Conservation (phyloP, 441 rosid genomes). For the Corymbia calophylla region DNA sequence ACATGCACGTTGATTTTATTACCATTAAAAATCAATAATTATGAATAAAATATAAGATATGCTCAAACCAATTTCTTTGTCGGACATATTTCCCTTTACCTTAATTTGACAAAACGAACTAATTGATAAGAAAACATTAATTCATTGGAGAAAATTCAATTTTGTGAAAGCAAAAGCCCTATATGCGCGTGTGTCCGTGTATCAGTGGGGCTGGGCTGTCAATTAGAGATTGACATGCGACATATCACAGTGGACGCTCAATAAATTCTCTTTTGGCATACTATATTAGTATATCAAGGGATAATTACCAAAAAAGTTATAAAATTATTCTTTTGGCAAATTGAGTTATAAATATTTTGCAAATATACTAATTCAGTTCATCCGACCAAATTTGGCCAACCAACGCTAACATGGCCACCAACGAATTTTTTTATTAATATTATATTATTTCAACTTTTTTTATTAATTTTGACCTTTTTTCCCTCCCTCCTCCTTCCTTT, state of each 20-base stretch:
- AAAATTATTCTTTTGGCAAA: too few species aligned
- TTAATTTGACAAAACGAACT: neutral
- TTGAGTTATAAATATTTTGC: too few species aligned
- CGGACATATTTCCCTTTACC: rapidly evolving
- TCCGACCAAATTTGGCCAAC: too few species aligned
- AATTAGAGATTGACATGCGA: neutral
- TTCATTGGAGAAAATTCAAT: rapidly evolving
- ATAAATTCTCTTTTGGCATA: rapidly evolving
- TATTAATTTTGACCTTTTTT: too few species aligned
- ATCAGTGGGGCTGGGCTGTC: neutral
- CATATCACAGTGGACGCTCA: rapidly evolving
- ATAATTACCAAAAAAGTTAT: too few species aligned
- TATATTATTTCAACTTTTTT: too few species aligned
- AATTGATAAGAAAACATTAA: neutral
- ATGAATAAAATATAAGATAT: neutral
- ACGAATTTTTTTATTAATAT: too few species aligned
- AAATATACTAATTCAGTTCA: too few species aligned
- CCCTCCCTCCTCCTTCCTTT: too few species aligned
- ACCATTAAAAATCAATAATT: neutral
- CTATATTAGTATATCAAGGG: too few species aligned
- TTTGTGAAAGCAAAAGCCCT: neutral
- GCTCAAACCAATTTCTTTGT: neutral
- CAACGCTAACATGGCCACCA: too few species aligned
- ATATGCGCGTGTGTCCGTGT: neutral
- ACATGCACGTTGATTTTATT: neutral